These are phyloP conservation scores for Bryoerythrophyllum caledonicum DNA, from an alignment of 225 moss, liverwort and hornwort species.

Conservation along the genomic window DNA sequence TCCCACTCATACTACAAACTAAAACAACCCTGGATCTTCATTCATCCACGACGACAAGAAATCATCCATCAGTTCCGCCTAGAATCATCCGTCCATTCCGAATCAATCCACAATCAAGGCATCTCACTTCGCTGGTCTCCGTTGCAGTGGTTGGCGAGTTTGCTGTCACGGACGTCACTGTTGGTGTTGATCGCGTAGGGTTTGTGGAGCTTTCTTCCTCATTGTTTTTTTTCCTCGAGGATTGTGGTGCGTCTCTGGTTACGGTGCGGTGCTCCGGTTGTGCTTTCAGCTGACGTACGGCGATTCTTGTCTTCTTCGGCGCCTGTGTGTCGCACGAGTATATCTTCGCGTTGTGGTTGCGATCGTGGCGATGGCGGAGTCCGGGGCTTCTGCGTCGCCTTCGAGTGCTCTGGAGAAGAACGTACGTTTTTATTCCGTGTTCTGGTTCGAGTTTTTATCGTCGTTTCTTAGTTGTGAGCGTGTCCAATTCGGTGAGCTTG, in stretches of 20 bases:
- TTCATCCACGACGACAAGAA: too few relatives aligned
- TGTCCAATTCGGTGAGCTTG: background rate
- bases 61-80: too few relatives aligned
- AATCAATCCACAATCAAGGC: background rate
- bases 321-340: conserved; percentile 1
- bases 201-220: conserved; percentile 6
- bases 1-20: background rate
- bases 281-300: background rate
- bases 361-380: conserved; percentile 29
- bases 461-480: conserved; percentile 6
- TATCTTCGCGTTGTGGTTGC: background rate
- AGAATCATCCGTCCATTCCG: background rate
- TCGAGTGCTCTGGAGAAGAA: conserved; percentile 21
- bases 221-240: background rate
- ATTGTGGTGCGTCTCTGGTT: background rate
- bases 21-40: background rate
- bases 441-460: background rate
- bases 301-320: background rate
- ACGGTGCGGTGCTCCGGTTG: background rate
- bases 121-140: background rate
- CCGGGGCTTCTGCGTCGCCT: conserved; percentile 15
- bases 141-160: background rate
- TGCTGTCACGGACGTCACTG: background rate
- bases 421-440: conserved; percentile 13
- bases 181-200: conserved; percentile 9